These are phyloP conservation scores for Elymus sibiricus DNA, from an alignment of 176 grass and related monocot genomes.

Conservation along the genomic window DNA sequence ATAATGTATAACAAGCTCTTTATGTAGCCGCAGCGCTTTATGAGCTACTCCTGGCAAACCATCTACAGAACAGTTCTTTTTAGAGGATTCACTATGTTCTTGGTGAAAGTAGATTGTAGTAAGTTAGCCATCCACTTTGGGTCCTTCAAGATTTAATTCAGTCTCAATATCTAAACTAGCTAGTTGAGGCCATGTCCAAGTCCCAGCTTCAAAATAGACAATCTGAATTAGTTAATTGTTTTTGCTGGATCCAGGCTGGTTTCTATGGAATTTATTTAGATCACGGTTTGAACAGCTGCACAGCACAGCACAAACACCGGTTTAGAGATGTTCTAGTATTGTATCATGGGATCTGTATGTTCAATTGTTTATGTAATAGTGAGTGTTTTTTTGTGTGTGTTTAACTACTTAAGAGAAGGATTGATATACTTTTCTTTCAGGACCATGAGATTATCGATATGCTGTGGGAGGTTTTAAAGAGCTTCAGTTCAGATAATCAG, in stretches of 20 bases:
- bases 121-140: not conserved
- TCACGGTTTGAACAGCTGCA: not conserved
- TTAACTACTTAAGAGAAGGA: not conserved
- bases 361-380: not conserved
- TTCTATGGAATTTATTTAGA: not conserved
- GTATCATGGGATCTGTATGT: not conserved
- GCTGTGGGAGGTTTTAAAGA: slow-evolving; percentile 94
- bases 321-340: not conserved
- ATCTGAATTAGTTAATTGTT: not conserved
- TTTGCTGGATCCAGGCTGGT: not conserved
- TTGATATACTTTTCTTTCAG: slow-evolving; percentile 49
- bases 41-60: not conserved
- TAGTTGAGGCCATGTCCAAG: not conserved
- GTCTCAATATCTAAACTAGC: not conserved
- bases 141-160: not conserved
- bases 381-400: not conserved
- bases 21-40: not conserved
- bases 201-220: not conserved
- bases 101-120: not conserved
- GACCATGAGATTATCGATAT: slow-evolving; percentile 86
- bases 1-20: not conserved
- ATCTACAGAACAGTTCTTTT: not conserved
- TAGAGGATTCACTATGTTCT: not conserved
- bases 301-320: not conserved
- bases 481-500: slow-evolving; percentile 73